phyloP scores from a whole-genome alignment of 208 protist genomes.

The Trypanosoma conorhini region DNA sequence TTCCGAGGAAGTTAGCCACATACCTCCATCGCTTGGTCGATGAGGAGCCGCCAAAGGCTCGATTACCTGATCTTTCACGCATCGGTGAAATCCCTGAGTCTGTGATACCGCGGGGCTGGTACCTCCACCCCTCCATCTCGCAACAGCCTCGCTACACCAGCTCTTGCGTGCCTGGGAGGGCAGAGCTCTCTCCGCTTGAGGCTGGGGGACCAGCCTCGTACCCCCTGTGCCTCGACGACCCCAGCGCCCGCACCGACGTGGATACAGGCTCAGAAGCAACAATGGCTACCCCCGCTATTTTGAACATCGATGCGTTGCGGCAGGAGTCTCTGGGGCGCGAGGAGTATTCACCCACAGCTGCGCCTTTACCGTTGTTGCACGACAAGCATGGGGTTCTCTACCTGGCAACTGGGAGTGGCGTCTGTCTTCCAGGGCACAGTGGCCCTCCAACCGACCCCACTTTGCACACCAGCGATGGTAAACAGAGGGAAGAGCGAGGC shows the following conservation, averaged over 20 bases:
- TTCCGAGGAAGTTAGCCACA: conserved; percentile 70
- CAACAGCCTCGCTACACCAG: conserved; percentile 55
- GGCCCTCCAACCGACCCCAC: background rate
- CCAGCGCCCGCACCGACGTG: background rate
- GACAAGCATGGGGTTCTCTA: background rate
- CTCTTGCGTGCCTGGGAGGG: background rate
- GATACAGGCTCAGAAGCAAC: background rate
- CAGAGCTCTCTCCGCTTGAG: background rate
- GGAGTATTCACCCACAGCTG: no score
- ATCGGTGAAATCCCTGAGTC: conserved; percentile 63
- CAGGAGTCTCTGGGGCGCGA: background rate
- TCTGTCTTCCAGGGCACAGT: background rate
- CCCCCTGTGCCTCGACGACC: no score
- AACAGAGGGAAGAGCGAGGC: background rate
- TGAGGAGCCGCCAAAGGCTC: conserved; percentile 63
- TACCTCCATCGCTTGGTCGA: conserved; percentile 81
- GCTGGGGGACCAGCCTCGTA: background rate
- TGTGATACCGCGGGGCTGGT: conserved; percentile 75
- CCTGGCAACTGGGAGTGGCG: background rate
- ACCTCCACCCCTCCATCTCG: conserved; percentile 61
- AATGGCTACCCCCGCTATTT: background rate
- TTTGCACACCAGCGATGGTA: background rate
- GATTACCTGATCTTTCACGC: conserved; percentile 18
- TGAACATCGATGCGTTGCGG: background rate
- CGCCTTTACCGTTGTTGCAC: background rate